Evolutionary conservation across 768 basidiomycete genomes (phyloP).

Genomic region (Amanita pallidorosea): DNA sequence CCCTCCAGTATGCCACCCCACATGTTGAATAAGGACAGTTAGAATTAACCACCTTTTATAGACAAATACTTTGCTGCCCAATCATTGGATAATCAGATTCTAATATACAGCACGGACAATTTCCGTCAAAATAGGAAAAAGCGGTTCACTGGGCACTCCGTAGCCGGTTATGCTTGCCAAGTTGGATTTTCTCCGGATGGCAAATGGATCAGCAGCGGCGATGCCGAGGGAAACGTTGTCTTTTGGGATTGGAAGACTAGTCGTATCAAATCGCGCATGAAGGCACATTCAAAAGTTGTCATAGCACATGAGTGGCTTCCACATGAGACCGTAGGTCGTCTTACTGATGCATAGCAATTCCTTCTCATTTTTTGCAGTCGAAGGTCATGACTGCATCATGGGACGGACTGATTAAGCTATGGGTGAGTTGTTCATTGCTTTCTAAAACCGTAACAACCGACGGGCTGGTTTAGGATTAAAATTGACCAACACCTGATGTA

Average conservation of each 20-base stretch:
- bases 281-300: conserved; percentile 91
- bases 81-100: conserved; percentile 96
- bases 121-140: conserved; percentile 99
- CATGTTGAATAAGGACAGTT: not conserved
- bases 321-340: conserved; percentile 77
- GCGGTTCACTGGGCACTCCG: conserved; percentile 92
- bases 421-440: conserved; percentile 47
- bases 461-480: conserved; percentile 26
- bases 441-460: conserved; percentile 7
- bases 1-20: conserved; percentile 67
- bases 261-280: conserved; percentile 81
- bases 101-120: conserved; percentile 95
- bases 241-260: conserved; percentile 99
- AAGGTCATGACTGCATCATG: conserved; percentile 96
- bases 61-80: conserved; percentile 98
- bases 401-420: conserved; percentile 97
- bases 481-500: conserved; percentile 3
- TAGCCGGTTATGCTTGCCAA: conserved; percentile 95
- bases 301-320: conserved; percentile 98
- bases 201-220: conserved; percentile 96
- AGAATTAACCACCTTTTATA: conserved; percentile 12
- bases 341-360: conserved; percentile 31
- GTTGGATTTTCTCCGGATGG: conserved; percentile 98
- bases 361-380: conserved; percentile 45
- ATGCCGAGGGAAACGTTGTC: conserved; percentile 88